A percentile compares a stretch with the other conserved stretches of the same genome.
Conservation (phyloP, 2,329 filamentous ascomycete genomes). For the Epichloe sp. region DNA sequence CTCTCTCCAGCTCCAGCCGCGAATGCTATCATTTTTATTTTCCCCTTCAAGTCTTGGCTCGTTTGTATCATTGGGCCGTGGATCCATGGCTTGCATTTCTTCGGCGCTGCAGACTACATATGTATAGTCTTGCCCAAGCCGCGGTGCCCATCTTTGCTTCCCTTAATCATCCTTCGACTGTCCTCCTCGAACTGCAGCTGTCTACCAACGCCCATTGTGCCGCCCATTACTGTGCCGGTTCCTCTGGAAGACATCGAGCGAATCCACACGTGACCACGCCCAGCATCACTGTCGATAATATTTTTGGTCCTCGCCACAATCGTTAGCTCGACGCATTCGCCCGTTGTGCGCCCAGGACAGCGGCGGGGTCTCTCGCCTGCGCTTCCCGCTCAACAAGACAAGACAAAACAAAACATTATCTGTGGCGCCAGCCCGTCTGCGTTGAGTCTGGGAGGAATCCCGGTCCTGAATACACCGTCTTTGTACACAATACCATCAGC, state of each 20-base stretch:
- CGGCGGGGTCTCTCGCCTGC: background rate
- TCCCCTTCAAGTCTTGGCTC: background rate
- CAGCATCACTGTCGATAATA: background rate
- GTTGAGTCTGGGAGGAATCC: background rate
- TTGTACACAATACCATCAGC: background rate
- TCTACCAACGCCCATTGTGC: background rate
- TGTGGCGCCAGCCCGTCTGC: background rate
- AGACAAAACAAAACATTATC: background rate
- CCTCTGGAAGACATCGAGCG: background rate
- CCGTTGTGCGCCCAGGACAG: slow-evolving; percentile 1
- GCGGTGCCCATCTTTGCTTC: slow-evolving; percentile 9
- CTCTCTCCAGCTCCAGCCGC: background rate
- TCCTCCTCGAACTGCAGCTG: background rate
- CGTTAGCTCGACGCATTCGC: background rate
- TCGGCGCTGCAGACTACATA: background rate
- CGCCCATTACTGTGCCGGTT: background rate
- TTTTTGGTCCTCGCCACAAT: background rate
- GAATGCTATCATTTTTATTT: background rate
- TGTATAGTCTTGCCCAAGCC: slow-evolving; percentile 1
- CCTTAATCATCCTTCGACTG: slow-evolving; percentile 5
- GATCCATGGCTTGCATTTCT: background rate
- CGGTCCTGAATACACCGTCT: background rate
- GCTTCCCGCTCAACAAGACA: background rate
- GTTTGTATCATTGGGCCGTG: background rate
- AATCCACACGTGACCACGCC: background rate